Conservation (phyloP, 176 grass and related monocot genomes). For the Phoenix dactylifera region DNA sequence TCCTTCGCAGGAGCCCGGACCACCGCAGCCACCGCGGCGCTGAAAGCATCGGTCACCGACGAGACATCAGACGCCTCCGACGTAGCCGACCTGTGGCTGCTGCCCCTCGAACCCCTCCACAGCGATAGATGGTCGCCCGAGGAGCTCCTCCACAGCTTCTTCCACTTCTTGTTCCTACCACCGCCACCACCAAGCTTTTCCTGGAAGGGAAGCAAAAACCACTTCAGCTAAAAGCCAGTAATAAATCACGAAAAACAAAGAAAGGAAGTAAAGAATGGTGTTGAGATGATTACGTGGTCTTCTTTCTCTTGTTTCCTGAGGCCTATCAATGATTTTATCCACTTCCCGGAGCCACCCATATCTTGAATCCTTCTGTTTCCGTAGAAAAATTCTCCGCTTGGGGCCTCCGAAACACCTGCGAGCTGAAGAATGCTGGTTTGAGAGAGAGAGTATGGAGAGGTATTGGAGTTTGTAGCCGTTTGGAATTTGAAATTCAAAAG, state of each 20-base stretch:
- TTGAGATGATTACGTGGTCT: slow-evolving; percentile 34
- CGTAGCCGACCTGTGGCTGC: slow-evolving; percentile 29
- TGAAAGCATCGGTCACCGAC: slow-evolving; percentile 43
- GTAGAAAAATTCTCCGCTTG: slow-evolving; percentile 7
- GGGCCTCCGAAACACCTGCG: not conserved
- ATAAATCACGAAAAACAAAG: not conserved
- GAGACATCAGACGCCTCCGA: slow-evolving; percentile 63
- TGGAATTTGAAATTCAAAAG: slow-evolving; percentile 64
- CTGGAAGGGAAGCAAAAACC: not conserved
- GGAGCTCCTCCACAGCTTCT: slow-evolving; percentile 20
- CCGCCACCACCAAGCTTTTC: not conserved
- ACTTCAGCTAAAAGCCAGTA: not conserved
- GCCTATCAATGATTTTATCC: slow-evolving; percentile 80
- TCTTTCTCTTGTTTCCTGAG: slow-evolving; percentile 79
- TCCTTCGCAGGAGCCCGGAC: slow-evolving; percentile 1
- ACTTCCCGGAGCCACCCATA: slow-evolving; percentile 70
- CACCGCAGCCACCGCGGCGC: slow-evolving; percentile 46
- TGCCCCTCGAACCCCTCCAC: slow-evolving; percentile 9
- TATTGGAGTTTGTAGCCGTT: slow-evolving; percentile 26
- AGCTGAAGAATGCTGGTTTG: not conserved
- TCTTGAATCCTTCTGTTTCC: slow-evolving; percentile 9
- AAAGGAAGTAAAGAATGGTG: not conserved
- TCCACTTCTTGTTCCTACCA: slow-evolving; percentile 5
- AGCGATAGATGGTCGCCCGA: slow-evolving; percentile 1
- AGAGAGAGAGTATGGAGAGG: not conserved